Percentiles rank a stretch among this genome's conserved stretches.
Conservation (phyloP, 2,329 filamentous ascomycete genomes). For the Aureobasidium pullulans region DNA sequence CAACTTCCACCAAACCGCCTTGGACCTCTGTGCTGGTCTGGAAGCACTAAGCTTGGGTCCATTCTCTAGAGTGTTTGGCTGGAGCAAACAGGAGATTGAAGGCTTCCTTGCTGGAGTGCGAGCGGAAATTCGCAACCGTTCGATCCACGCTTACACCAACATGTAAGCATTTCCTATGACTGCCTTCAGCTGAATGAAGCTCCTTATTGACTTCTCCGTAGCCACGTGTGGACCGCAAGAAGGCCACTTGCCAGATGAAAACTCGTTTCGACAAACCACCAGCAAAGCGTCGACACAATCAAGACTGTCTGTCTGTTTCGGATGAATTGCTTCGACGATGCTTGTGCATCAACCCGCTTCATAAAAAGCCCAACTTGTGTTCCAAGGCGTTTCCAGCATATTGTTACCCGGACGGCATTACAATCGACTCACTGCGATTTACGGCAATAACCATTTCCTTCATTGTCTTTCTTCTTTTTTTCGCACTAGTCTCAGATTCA, state of each 20-base stretch:
- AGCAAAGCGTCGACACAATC: not conserved
- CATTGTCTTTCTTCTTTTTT: not conserved
- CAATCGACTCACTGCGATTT: not conserved
- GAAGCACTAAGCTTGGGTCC: conserved; percentile 67
- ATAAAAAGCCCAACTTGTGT: not conserved
- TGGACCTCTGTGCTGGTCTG: conserved; percentile 58
- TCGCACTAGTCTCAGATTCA: not conserved
- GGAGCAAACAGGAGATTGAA: conserved; percentile 52
- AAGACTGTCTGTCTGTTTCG: not conserved
- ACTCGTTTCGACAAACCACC: not conserved
- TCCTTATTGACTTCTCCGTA: conserved; percentile 20
- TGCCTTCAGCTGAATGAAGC: conserved; percentile 16
- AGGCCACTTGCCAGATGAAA: conserved; percentile 28
- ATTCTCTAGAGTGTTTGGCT: conserved; percentile 27
- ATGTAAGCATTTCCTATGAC: conserved; percentile 52
- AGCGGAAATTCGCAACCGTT: conserved; percentile 60
- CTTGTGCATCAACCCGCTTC: not conserved
- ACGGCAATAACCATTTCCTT: not conserved
- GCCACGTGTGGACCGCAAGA: conserved; percentile 42
- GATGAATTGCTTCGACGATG: not conserved
- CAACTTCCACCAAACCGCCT: conserved; percentile 74
- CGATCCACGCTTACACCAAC: conserved; percentile 65
- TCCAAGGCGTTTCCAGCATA: conserved; percentile 1
- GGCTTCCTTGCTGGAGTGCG: conserved; percentile 57
- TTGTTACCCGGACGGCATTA: conserved; percentile 7